Evolutionary conservation across 2,329 filamentous ascomycete species (phyloP).

Genomic region (Rhexocercosporidium sp.): DNA sequence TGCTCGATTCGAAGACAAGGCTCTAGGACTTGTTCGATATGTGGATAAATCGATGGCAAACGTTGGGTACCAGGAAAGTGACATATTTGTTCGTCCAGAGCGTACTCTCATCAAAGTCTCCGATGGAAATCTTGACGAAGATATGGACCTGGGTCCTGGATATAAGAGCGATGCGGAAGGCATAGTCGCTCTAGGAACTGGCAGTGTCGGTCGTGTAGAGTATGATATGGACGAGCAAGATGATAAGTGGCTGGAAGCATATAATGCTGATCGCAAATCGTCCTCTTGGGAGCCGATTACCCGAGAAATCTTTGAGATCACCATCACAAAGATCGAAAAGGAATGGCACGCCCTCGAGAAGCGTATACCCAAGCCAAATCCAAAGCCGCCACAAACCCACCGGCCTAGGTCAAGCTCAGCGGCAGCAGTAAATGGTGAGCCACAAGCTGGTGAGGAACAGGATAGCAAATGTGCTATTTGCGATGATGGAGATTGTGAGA

Average conservation of each 20-base stretch:
- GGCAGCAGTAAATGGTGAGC: constrained; percentile 93
- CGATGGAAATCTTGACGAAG: constrained; percentile 64
- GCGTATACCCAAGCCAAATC: constrained; percentile 94
- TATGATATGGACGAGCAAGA: constrained; percentile 99
- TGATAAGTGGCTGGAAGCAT: constrained; percentile 88
- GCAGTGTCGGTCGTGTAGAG: constrained; percentile 80
- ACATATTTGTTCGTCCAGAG: constrained; percentile 82
- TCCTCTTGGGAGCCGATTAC: constrained; percentile 83
- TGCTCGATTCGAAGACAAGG: constrained; percentile 81
- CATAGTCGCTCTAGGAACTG: constrained; percentile 52
- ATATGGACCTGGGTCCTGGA: constrained; percentile 53
- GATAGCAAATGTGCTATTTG: constrained; percentile 98
- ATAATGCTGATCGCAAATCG: constrained; percentile 78
- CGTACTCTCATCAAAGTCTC: constrained; percentile 70
- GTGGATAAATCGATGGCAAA: constrained; percentile 97
- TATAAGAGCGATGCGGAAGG: constrained; percentile 63
- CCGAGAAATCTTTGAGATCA: constrained; percentile 94
- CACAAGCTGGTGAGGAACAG: constrained; percentile 85
- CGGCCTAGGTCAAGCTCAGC: constrained; percentile 91
- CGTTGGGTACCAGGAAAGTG: constrained; percentile 94
- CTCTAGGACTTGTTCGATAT: constrained; percentile 84
- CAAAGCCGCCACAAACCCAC: constrained; percentile 94
- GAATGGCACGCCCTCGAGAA: constrained; percentile 98
- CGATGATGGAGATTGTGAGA: constrained; percentile 99
- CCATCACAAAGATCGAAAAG: constrained; percentile 98